Conservation (phyloP, 306 rosid genomes). For the Fragaria vesca region DNA sequence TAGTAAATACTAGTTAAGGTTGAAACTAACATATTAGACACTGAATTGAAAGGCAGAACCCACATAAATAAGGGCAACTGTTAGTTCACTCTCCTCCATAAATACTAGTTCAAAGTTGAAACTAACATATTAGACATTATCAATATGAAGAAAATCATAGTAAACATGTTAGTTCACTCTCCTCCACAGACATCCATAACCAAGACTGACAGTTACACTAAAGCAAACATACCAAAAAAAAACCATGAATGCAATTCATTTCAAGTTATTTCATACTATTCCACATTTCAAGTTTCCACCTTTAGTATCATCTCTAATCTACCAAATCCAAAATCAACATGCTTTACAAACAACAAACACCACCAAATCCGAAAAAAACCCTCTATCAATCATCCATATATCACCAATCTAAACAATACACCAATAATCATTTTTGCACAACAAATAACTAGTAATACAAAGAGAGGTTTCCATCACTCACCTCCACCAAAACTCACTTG, state of each 20-base stretch:
- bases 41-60: background rate
- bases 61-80: too few species aligned
- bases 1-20: background rate
- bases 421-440: constrained; percentile 10
- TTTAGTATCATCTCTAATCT: constrained; percentile 12
- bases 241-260: background rate
- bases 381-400: background rate
- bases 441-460: constrained; percentile 8
- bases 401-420: background rate
- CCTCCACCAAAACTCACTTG: constrained; percentile 42
- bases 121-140: too few species aligned
- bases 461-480: background rate
- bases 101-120: too few species aligned
- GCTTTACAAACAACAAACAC: constrained; percentile 8
- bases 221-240: background rate
- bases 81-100: too few species aligned
- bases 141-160: background rate
- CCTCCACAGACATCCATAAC: background rate
- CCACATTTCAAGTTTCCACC: constrained; percentile 13
- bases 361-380: constrained; percentile 13
- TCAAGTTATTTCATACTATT: constrained; percentile 2
- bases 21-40: background rate
- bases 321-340: background rate
- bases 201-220: background rate
- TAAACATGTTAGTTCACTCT: background rate